Conservation (phyloP, 2,329 filamentous ascomycete genomes). For the Drechslerella dactyloides region DNA sequence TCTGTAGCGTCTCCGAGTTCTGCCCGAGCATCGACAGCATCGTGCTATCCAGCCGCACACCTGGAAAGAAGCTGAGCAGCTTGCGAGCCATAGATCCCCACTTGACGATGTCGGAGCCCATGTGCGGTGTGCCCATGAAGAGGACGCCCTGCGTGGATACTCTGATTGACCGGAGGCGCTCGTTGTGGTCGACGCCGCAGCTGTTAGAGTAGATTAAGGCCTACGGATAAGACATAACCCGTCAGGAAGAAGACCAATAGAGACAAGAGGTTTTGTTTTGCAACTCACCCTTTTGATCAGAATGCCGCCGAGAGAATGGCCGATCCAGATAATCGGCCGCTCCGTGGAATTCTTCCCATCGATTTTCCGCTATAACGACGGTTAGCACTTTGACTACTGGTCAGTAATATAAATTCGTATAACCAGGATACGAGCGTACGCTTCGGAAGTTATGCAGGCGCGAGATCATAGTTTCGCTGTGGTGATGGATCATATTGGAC, state of each 20-base stretch:
- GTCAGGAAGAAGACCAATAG: background rate
- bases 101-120: slow-evolving; percentile 70
- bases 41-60: slow-evolving; percentile 72
- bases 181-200: slow-evolving; percentile 54
- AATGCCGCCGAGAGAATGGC: slow-evolving; percentile 54
- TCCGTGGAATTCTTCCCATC: slow-evolving; percentile 52
- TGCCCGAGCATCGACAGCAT: slow-evolving; percentile 73
- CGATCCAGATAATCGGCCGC: slow-evolving; percentile 54
- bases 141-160: slow-evolving; percentile 71
- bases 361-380: slow-evolving; percentile 47
- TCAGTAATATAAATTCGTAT: too few relatives aligned
- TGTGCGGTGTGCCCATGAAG: slow-evolving; percentile 79
- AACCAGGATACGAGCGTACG: slow-evolving; percentile 29
- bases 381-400: background rate
- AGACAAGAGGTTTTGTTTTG: background rate
- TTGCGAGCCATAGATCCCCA: slow-evolving; percentile 73
- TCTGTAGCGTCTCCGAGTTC: slow-evolving; percentile 75
- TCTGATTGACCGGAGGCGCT: slow-evolving; percentile 54
- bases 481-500: slow-evolving; percentile 55
- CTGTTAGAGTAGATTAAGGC: slow-evolving; percentile 54
- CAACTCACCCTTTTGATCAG: slow-evolving; percentile 52
- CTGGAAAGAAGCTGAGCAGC: slow-evolving; percentile 70
- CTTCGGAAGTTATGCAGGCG: slow-evolving; percentile 54
- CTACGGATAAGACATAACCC: slow-evolving; percentile 26
- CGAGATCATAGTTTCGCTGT: slow-evolving; percentile 54